phyloP scores from a whole-genome alignment of 1,284 basidiomycete species.

The Erythrobasidium hasegawianum region DNA sequence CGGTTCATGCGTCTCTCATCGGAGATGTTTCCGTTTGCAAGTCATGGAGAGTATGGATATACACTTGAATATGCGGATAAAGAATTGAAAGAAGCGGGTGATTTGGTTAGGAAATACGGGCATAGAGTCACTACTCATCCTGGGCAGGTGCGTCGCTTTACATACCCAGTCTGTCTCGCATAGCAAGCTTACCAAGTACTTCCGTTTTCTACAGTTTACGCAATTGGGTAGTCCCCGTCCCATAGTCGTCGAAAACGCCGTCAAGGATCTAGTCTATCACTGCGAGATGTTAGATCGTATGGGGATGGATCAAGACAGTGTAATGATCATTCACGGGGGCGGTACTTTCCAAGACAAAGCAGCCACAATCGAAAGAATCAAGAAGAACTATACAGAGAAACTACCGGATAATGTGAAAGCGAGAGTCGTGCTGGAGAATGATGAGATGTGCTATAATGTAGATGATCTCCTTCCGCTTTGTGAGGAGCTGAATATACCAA shows the following conservation, averaged over 20 bases:
- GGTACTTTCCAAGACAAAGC: slow-evolving; percentile 76
- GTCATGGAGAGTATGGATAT: slow-evolving; percentile 75
- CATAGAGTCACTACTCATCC: slow-evolving; percentile 83
- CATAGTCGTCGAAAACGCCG: slow-evolving; percentile 66
- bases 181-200: background rate
- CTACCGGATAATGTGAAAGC: slow-evolving; percentile 64
- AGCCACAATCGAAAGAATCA: slow-evolving; percentile 67
- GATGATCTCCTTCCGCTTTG: slow-evolving; percentile 64
- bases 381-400: slow-evolving; percentile 60
- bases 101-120: slow-evolving; percentile 68
- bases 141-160: slow-evolving; percentile 56
- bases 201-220: slow-evolving; percentile 56
- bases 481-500: slow-evolving; percentile 72
- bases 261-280: slow-evolving; percentile 78
- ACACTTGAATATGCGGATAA: slow-evolving; percentile 64
- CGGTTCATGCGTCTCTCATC: slow-evolving; percentile 78
- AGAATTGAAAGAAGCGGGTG: slow-evolving; percentile 60
- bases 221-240: slow-evolving; percentile 74
- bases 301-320: slow-evolving; percentile 68
- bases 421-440: slow-evolving; percentile 77
- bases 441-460: slow-evolving; percentile 85
- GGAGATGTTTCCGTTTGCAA: slow-evolving; percentile 87
- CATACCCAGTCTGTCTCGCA: too few species aligned
- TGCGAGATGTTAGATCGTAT: slow-evolving; percentile 79
- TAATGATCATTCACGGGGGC: slow-evolving; percentile 73